Evolutionary conservation across 2,329 filamentous ascomycete genomes (phyloP), one percentile per base, ranked within the genome.

Genomic region (Pseudopyrenochaeta lycopersici): DNA sequence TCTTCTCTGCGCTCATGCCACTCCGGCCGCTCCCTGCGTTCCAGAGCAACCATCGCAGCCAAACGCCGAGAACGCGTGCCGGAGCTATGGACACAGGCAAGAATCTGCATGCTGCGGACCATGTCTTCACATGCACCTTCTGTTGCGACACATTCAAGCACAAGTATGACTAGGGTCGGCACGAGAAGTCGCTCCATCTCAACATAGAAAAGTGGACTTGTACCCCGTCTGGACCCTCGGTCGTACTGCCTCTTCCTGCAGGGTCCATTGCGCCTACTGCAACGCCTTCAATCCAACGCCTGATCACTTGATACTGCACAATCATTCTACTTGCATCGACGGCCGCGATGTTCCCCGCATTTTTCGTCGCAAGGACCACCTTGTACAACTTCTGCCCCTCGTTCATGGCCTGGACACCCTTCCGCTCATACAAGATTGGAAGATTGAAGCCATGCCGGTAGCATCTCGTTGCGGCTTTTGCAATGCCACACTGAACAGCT

Each of bases 391-490:
- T 64, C 73, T 86, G 21, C 79, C 82, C 20, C 71, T 85, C 38
- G 82, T 85, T 72, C 84, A 86, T 64, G 77, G 78, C 52, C 79
- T 80, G 54, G 88, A 88, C 47, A 78, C 84, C 49, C 74, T 88
- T 81, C 66, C 75, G 77, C 63, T 78, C 74, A 86, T 85, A 84
- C 53, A 92, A 84, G 85, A 85, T 47, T 85, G 84, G 84, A 82
- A 81, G 64, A 79, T 80, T 44, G 77, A 78, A 21, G 78, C 80
- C 12, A 74, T 76, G 9, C 78, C 81, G 30, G 77, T 86, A 48
- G 81, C 77, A 35, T 76, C 77, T 36, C 75, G 78, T 7, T 84
- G 82, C 60, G 81, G 81, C 2, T 83, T 84, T 59, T 84, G 82
- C 54, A 67, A 73, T 4, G 53, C 64, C 23, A 63, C 66, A 1